Percentiles rank a stretch among this genome's conserved stretches.
phyloP scores from a whole-genome alignment of 345 rosid genomes.

The Melastoma malabathricum region DNA sequence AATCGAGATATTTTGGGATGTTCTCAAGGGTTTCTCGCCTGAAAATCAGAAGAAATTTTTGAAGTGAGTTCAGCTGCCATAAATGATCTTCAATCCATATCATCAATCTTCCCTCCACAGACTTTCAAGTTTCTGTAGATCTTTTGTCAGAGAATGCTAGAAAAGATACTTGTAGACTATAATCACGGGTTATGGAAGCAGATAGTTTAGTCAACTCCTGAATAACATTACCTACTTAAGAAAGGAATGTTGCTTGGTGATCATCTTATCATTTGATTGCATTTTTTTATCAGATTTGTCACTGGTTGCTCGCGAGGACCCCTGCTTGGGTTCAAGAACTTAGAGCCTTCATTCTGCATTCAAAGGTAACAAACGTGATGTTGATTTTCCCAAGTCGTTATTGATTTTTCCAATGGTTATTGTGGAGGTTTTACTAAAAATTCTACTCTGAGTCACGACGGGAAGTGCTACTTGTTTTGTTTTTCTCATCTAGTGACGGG shows the following conservation, averaged over 20 bases:
- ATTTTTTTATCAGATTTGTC: constrained; percentile 52
- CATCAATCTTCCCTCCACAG: not conserved
- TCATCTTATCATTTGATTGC: too few species aligned
- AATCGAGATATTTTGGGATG: constrained; percentile 95
- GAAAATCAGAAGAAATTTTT: constrained; percentile 83
- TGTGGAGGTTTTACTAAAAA: too few species aligned
- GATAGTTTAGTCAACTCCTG: too few species aligned
- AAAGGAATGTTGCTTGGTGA: too few species aligned
- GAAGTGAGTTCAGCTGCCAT: constrained; percentile 41
- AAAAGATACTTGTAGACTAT: too few species aligned
- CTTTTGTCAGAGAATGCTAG: too few species aligned
- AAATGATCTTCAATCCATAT: not conserved
- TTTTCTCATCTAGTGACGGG: not conserved
- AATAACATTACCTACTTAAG: too few species aligned
- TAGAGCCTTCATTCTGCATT: constrained; percentile 88
- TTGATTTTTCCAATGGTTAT: not conserved
- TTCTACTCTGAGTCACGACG: too few species aligned
- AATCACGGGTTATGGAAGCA: too few species aligned
- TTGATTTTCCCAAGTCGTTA: not conserved
- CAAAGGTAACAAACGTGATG: constrained; percentile 47
- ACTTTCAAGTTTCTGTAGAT: constrained; percentile 1
- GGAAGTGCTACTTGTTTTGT: not conserved
- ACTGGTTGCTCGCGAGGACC: constrained; percentile 99
- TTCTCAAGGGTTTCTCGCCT: constrained; percentile 70
- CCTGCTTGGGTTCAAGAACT: constrained; percentile 75